Conservation (phyloP, 2,329 filamentous ascomycete species). For the Stagonosporopsis vannaccii region DNA sequence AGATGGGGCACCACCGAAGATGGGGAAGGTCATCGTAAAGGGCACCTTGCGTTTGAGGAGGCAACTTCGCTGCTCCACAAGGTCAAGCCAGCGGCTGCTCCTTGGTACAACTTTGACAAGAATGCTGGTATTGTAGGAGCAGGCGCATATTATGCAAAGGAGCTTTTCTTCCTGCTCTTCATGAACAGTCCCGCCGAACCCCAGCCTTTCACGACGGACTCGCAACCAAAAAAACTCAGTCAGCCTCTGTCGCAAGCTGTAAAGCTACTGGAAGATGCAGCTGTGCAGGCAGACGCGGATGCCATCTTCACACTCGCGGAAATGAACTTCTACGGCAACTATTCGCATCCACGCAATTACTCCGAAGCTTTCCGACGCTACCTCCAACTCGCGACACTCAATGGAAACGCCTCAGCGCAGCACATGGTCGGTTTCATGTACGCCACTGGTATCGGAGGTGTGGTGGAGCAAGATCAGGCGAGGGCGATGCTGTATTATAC, state of each 20-base stretch:
- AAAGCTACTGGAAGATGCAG: conserved; percentile 65
- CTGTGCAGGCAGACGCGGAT: conserved; percentile 70
- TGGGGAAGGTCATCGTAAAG: conserved; percentile 26
- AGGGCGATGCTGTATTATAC: conserved; percentile 93
- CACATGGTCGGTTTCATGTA: conserved; percentile 97
- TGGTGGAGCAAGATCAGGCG: conserved; percentile 84
- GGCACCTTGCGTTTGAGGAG: conserved; percentile 45
- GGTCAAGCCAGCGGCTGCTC: conserved; percentile 51
- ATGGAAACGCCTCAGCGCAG: conserved; percentile 91
- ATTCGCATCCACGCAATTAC: conserved; percentile 83
- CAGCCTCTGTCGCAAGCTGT: conserved; percentile 65
- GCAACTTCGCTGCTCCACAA: conserved; percentile 52
- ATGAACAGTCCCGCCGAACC: conserved; percentile 66
- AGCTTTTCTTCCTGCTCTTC: conserved; percentile 69
- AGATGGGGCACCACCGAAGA: conserved; percentile 28
- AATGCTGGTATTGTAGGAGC: conserved; percentile 66
- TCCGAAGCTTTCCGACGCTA: conserved; percentile 82
- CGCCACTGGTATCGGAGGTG: conserved; percentile 85
- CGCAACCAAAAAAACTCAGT: conserved; percentile 54
- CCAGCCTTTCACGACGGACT: conserved; percentile 50
- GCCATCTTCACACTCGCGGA: conserved; percentile 90
- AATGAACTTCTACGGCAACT: conserved; percentile 97
- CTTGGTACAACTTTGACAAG: conserved; percentile 54
- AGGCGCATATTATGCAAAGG: conserved; percentile 66
- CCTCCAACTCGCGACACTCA: conserved; percentile 73